Percentiles rank a stretch among this genome's conserved stretches.
Conservation (phyloP, 2,329 filamentous ascomycete species). For the Aspergillus sp. region DNA sequence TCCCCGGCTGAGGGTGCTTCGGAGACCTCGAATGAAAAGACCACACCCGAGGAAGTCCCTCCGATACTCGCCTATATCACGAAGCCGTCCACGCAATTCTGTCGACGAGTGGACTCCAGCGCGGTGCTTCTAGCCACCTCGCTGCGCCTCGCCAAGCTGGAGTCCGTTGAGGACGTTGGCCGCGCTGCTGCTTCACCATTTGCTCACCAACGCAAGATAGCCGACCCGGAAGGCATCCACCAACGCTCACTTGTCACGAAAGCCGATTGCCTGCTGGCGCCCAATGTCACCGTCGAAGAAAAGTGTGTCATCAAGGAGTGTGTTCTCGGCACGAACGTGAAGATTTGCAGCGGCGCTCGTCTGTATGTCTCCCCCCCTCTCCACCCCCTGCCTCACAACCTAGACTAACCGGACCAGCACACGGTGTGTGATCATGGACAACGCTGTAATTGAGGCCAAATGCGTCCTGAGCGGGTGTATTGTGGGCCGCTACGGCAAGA, state of each 20-base stretch:
- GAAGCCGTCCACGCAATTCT: conserved; percentile 58
- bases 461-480: conserved; percentile 87
- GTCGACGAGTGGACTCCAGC: conserved; percentile 85
- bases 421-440: conserved; percentile 92
- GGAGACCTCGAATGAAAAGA: background rate
- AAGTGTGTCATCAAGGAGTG: conserved; percentile 90
- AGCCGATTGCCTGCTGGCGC: conserved; percentile 77
- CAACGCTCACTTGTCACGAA: conserved; percentile 77
- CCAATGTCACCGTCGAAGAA: conserved; percentile 86
- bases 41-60: conserved; percentile 42
- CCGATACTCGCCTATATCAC: conserved; percentile 78
- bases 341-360: conserved; percentile 81
- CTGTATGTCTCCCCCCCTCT: conserved; percentile 40
- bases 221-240: conserved; percentile 79
- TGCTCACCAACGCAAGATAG: conserved; percentile 75
- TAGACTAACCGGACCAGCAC: conserved; percentile 34
- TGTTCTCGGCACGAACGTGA: conserved; percentile 83
- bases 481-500: conserved; percentile 73
- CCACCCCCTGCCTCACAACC: background rate
- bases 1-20: conserved; percentile 11
- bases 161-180: conserved; percentile 61
- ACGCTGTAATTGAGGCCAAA: conserved; percentile 77
- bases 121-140: conserved; percentile 78
- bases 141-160: conserved; percentile 80
- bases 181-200: conserved; percentile 65